Evolutionary conservation across 1,284 basidiomycete species (phyloP).

Genomic region (Bjerkandera adusta): DNA sequence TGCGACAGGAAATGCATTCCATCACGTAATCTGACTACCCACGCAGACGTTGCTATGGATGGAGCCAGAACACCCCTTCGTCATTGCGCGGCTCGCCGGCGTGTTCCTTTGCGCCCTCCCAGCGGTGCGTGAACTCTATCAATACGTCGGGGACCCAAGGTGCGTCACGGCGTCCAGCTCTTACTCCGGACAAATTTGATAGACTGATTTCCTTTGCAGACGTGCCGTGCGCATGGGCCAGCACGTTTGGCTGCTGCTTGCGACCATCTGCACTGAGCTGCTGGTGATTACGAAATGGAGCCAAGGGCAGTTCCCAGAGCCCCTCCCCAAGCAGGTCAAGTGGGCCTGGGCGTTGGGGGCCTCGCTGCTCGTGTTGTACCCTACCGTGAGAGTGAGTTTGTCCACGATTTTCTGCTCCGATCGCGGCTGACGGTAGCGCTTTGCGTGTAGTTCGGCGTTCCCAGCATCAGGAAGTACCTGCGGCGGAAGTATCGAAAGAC

Average conservation of each 20-base stretch:
- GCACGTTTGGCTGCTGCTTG: slow-evolving; percentile 80
- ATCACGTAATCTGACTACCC: slow-evolving; percentile 12
- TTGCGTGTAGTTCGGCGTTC: slow-evolving; percentile 34
- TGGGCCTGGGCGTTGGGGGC: slow-evolving; percentile 62
- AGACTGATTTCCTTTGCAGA: slow-evolving; percentile 35
- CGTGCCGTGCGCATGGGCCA: slow-evolving; percentile 82
- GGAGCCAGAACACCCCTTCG: slow-evolving; percentile 82
- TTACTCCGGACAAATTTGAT: slow-evolving; percentile 6
- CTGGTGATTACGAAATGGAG: slow-evolving; percentile 79
- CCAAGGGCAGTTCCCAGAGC: slow-evolving; percentile 62
- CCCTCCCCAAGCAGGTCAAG: slow-evolving; percentile 61
- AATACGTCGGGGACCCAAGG: slow-evolving; percentile 78
- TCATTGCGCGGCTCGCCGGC: slow-evolving; percentile 69
- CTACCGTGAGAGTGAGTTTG: slow-evolving; percentile 52
- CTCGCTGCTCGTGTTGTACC: slow-evolving; percentile 63
- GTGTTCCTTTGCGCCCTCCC: slow-evolving; percentile 82
- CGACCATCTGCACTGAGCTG: slow-evolving; percentile 76
- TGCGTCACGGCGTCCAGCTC: slow-evolving; percentile 33
- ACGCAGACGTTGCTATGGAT: slow-evolving; percentile 75
- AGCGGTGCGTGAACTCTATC: slow-evolving; percentile 75
- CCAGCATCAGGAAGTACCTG: slow-evolving; percentile 34
- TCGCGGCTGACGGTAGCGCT: neutral
- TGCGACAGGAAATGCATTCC: neutral
- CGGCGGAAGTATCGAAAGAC: slow-evolving; percentile 27
- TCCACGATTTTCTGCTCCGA: neutral